Percentiles rank a stretch among this genome's conserved stretches.
Conservation (phyloP, 1,284 basidiomycete genomes). For the Paramarasmius palmivorus region DNA sequence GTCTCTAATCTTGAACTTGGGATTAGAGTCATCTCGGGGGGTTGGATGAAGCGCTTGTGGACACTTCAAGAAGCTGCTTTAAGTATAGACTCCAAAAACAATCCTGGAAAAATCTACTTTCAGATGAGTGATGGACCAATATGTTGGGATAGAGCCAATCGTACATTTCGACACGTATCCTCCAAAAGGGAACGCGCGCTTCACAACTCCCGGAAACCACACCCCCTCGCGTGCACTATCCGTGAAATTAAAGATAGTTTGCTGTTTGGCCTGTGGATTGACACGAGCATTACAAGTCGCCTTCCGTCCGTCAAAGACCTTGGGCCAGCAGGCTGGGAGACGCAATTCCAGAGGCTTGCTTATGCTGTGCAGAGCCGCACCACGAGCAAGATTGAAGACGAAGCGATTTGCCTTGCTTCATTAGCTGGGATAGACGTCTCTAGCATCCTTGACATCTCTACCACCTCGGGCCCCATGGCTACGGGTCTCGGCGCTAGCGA, state of each 20-base stretch:
- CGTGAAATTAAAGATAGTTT: background rate
- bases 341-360: constrained; percentile 2
- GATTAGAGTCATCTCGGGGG: too few species aligned
- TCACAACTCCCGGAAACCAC: background rate
- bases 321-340: background rate
- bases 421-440: constrained; percentile 1
- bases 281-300: background rate
- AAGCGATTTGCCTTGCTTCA: constrained; percentile 3
- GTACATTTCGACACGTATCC: too few species aligned
- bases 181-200: too few species aligned
- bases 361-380: background rate
- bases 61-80: too few species aligned
- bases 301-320: background rate
- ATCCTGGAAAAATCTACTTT: too few species aligned
- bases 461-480: too few species aligned
- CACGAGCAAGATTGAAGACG: background rate
- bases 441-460: background rate
- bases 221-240: too few species aligned
- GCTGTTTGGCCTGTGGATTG: background rate
- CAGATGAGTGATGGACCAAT: too few species aligned
- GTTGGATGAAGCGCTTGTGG: too few species aligned
- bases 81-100: too few species aligned
- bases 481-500: background rate
- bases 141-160: too few species aligned
- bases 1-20: too few species aligned